Percentiles rank a stretch among this genome's conserved stretches.
Evolutionary conservation across 495 filamentous ascomycete genomes (phyloP).

Genomic region (Extremus antarcticus): DNA sequence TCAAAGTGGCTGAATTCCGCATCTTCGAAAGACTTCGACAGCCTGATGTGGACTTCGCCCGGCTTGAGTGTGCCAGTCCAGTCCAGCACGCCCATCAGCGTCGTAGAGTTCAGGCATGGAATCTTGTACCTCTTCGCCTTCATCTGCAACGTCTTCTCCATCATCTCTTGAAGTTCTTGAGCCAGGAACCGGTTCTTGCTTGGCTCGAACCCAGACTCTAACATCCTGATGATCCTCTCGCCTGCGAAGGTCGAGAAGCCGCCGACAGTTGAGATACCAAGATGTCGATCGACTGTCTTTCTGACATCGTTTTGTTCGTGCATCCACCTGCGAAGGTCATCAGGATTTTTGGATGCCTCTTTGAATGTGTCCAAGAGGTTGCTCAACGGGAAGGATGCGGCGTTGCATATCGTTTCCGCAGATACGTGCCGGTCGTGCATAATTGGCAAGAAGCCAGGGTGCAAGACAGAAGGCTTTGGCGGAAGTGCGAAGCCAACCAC

Average conservation of each 20-base stretch:
- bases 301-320: background rate
- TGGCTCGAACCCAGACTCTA: constrained; percentile 35
- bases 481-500: constrained; percentile 51
- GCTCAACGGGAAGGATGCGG: background rate
- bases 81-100: constrained; percentile 73
- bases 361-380: background rate
- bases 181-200: constrained; percentile 48
- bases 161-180: constrained; percentile 42
- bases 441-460: constrained; percentile 69
- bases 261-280: background rate
- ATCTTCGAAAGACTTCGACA: constrained; percentile 57
- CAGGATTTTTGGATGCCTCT: constrained; percentile 10
- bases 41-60: constrained; percentile 68
- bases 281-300: background rate
- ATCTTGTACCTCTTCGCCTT: constrained; percentile 55
- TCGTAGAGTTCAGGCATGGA: constrained; percentile 60
- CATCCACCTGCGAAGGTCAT: constrained; percentile 4
- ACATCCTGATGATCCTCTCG: background rate
- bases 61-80: constrained; percentile 58
- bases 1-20: constrained; percentile 42
- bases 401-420: constrained; percentile 34
- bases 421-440: constrained; percentile 55
- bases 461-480: constrained; percentile 54
- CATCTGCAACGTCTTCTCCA: constrained; percentile 45
- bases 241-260: background rate